phyloP scores from a whole-genome alignment of 2,329 filamentous ascomycete genomes.

The Diaporthe eres region DNA sequence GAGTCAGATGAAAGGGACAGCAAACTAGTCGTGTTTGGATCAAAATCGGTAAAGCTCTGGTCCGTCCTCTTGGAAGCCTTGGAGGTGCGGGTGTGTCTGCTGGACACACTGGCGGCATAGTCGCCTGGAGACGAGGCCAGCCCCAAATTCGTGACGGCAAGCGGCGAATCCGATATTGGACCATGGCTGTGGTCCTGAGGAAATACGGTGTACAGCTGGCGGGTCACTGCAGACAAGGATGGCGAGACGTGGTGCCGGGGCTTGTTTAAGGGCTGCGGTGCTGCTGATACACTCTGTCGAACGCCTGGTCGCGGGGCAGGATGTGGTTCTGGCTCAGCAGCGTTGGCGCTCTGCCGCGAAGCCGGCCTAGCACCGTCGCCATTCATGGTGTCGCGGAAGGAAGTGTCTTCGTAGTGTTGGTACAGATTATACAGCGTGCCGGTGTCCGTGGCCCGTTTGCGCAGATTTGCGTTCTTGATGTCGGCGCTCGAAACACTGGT shows the following conservation, averaged over 20 bases:
- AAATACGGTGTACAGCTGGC: conserved; percentile 29
- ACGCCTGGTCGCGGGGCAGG: conserved; percentile 8
- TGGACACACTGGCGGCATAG: conserved; percentile 67
- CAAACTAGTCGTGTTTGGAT: conserved; percentile 69
- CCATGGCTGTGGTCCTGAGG: conserved; percentile 46
- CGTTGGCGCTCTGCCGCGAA: conserved; percentile 17
- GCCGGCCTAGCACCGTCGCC: conserved; percentile 41
- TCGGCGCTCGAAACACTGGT: conserved; percentile 24
- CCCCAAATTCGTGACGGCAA: conserved; percentile 47
- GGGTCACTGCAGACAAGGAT: conserved; percentile 32
- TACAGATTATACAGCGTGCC: conserved; percentile 66
- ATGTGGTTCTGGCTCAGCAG: not conserved
- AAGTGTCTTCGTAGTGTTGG: conserved; percentile 71
- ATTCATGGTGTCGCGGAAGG: conserved; percentile 59
- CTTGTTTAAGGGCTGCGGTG: conserved; percentile 20
- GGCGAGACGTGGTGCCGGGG: conserved; percentile 38
- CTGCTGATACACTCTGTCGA: conserved; percentile 27
- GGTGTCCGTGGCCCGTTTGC: conserved; percentile 47
- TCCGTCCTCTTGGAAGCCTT: conserved; percentile 65
- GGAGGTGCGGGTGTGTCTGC: conserved; percentile 68
- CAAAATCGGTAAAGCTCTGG: conserved; percentile 63
- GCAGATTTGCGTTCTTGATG: conserved; percentile 25
- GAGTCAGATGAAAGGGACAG: conserved; percentile 71
- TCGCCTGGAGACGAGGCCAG: conserved; percentile 53
- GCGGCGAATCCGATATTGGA: conserved; percentile 47